A percentile compares a stretch with the other conserved stretches of the same genome.
phyloP scores from a whole-genome alignment of 139 green algal genomes.

The Nannochloris sp. region DNA sequence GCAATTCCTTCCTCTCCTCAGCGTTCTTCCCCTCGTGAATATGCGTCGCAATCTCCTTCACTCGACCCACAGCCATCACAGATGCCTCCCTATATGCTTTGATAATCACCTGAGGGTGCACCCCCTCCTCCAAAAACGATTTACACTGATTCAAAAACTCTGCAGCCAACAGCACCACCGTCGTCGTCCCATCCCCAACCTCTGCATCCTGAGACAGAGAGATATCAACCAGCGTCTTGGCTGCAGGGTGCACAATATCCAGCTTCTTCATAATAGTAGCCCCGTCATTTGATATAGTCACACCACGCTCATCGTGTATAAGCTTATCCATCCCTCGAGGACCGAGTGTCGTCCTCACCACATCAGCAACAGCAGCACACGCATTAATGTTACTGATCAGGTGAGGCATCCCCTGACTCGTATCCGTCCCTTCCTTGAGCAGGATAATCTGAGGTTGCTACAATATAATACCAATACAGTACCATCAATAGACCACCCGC shows the following conservation, averaged over 20 bases:
- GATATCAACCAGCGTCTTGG: slow-evolving; percentile 94
- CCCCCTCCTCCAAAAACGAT: slow-evolving; percentile 93
- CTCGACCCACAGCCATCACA: slow-evolving; percentile 58
- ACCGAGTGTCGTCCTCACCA: slow-evolving; percentile 88
- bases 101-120: slow-evolving; percentile 92
- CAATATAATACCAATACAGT: neutral
- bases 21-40: slow-evolving; percentile 58
- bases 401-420: slow-evolving; percentile 90
- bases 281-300: slow-evolving; percentile 96
- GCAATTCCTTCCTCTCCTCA: slow-evolving; percentile 65
- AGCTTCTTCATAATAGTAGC: slow-evolving; percentile 99
- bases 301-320: slow-evolving; percentile 78
- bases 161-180: slow-evolving; percentile 92
- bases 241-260: slow-evolving; percentile 96
- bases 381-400: slow-evolving; percentile 99
- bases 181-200: slow-evolving; percentile 97
- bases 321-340: slow-evolving; percentile 99
- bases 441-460: slow-evolving; percentile 99
- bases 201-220: slow-evolving; percentile 75
- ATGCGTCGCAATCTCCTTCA: slow-evolving; percentile 71
- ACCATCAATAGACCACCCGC: too few relatives aligned
- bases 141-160: slow-evolving; percentile 93
- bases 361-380: slow-evolving; percentile 90
- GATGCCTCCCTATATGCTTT: slow-evolving; percentile 72
- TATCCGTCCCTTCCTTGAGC: slow-evolving; percentile 97